Evolutionary conservation across 2,329 filamentous ascomycete genomes (phyloP), one percentile per base, ranked within the genome.

Genomic region (Coniochaeta hoffmannii): DNA sequence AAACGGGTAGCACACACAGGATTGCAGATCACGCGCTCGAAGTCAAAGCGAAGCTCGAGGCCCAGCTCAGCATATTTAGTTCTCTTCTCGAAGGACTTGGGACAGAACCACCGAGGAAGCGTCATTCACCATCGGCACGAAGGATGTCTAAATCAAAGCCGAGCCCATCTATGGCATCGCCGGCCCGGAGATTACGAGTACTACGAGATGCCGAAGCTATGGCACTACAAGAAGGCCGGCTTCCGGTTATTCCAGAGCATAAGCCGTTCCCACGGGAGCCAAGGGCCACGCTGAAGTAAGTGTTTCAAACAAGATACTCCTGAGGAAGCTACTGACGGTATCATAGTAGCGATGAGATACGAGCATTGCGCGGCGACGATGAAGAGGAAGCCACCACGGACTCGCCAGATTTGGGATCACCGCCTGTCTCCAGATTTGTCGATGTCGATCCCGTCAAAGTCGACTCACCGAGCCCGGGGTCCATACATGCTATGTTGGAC

Each of bases 41-140:
- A n/a, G 83, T 92, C 62, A 90, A 86, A 67, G 76, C 78, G 49
- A 82, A 85, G 67, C 75, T 95, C 59, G 85, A 91, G 66, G 76
- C 80, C 2, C 90, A 92, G 70, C 76, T 94, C 19, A 73, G 79
- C 32, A 87, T 92, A 73, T 81, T 90, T 70, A 79, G 82, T 30
- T 76, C 78, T 3, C 74, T 93, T 60, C 78, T 94, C 10, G 82
- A 80, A 44, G 79, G 80, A 22, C 75, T 93, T 44, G 87, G 86
- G 6, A 65, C 78, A 38, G 81, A 86, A 61, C 81, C 83, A 34
- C 78, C 83, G 17, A 69, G 70, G 60, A 81, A 80, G 63, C 68
- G 74, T 57, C 73, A 73, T 41, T 67, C 68, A 70, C 73, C 60
- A 68, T 72, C 55, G 66, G 67, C 61, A 17, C 69, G 73, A 46